phyloP scores from a whole-genome alignment of 176 grass and related monocot genomes.

The Guadua angustifolia region DNA sequence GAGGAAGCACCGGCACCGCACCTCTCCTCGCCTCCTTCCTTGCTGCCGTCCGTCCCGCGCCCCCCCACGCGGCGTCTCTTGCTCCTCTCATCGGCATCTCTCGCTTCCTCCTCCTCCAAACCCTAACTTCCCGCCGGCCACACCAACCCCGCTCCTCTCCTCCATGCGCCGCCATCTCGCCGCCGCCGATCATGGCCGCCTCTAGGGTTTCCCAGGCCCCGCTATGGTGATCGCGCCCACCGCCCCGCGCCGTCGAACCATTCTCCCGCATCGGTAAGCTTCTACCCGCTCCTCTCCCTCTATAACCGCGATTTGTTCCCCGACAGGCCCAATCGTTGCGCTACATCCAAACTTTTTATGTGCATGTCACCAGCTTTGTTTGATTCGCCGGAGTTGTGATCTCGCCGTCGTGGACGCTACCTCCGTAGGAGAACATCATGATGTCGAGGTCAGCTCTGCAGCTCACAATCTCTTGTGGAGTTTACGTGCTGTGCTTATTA shows the following conservation, averaged over 20 bases:
- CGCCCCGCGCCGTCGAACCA: neutral
- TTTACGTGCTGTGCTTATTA: neutral
- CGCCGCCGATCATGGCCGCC: slow-evolving; percentile 32
- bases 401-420: neutral
- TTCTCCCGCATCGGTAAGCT: slow-evolving; percentile 22
- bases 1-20: neutral
- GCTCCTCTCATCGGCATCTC: slow-evolving; percentile 18
- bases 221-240: slow-evolving; percentile 42
- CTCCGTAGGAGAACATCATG: slow-evolving; percentile 10
- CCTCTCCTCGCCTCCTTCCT: neutral
- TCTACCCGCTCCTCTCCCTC: neutral
- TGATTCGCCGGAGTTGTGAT: slow-evolving; percentile 15
- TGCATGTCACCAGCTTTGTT: neutral
- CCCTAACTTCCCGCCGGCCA: neutral
- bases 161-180: slow-evolving; percentile 19
- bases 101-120: slow-evolving; percentile 29
- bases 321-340: neutral
- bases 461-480: neutral
- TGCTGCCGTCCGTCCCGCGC: slow-evolving; percentile 33
- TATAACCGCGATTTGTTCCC: neutral
- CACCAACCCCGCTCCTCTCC: neutral
- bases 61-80: slow-evolving; percentile 35
- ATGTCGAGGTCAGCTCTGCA: slow-evolving; percentile 51
- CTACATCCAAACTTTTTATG: neutral
- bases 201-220: slow-evolving; percentile 49